Base-by-base conservation (phyloP, 1,284 basidiomycete genomes). In the Bjerkandera adusta region DNA sequence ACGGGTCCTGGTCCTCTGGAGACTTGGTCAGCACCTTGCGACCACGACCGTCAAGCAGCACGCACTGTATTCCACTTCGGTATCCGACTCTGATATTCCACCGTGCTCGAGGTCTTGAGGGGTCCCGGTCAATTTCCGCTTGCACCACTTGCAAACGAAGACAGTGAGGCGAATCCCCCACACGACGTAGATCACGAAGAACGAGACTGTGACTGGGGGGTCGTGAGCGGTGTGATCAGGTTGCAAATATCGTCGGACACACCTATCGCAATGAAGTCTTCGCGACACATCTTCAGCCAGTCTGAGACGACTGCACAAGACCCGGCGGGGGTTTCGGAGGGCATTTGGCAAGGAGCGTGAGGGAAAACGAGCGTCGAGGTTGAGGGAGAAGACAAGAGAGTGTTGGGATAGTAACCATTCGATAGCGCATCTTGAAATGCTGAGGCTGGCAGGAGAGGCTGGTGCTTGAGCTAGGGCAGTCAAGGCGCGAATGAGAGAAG, bases 161-260 rank as follows among this genome's bases (percentile, higher is more conserved):
- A 43, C 5, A n/a, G 41, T 43, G 2, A 26, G 41, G n/a, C 12
- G n/a, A 3, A 43, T 32, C n/a, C 41, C 41, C 10, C 12, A 43
- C 15, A 43, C 30, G 4, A 43, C 41, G 21, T 43, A 43, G 20
- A 43, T 16, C 11, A 43, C 24, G 21, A 43, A 34, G 32, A 33
- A 34, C 20, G 30, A 20, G 22, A 43, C 25, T 3, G 3, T 32
- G 5, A 43, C 41, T 43, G 16, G 7, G 21, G 7, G 20, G 5
- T n/a, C 16, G 8, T 24, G 41, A 21, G 30, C 33, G 21, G 3
- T 22, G 3, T 38, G 6, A 22, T 11, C 15, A 3, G 7, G 18
- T 25, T 3, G 21, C 3, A 11, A 22, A 20, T 13, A 8, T 10
- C 10, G 11, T 34, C 15, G 7, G n/a, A 30, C 41, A 32, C 13